Base-by-base conservation (phyloP, 306 rosid species). In the Cucurbita ficifolia region DNA sequence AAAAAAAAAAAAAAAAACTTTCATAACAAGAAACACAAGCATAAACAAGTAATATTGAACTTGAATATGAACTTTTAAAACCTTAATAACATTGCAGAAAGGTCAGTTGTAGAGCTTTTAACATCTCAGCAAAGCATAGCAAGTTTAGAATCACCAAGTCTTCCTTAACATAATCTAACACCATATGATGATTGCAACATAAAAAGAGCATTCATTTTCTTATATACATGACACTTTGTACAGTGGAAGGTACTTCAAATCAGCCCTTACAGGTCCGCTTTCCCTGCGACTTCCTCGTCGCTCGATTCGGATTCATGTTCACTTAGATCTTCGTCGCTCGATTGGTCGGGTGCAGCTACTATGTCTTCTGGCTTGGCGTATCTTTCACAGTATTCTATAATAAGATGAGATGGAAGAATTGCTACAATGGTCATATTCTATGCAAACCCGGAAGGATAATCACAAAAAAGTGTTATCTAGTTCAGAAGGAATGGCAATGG, bases 331-430 rank as follows among this genome's bases (percentile, higher is more conserved):
- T 87, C 98, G 1, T 92, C 96, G 16, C 90, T 87, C 2, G 93
- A 87, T 61, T 71, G 72, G 52, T 88, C 92, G 40, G 69, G 64
- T 4, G 72, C 53, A 58, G 85, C 87, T 59, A 86, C 91, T 67
- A 83, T 53, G 70, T 90, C 92, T 88, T 90, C 96, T 8, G 92
- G 84, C 81, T 88, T 90, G 29, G 98, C 98, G 83, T 87, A 87
- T 77, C 79, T 92, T 81, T 90, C 85, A 73, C 92, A 81, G 62
- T 81, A 92, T 64, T 90, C 98, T 92, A 87, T 70, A 75, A 40
- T 72, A 72, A 40, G 24, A 40, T 57, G 0, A n/a, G 45, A 36
- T 38, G 42, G 18, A 14, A 45, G 21, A 12, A 67, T 67, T 22
- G 12, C 11, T 22, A 45, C 17, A 19, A 67, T 18, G 73, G 39